Percentiles rank a stretch among this genome's conserved stretches.
phyloP scores from a whole-genome alignment of 306 rosid species.

The Datisca glomerata region DNA sequence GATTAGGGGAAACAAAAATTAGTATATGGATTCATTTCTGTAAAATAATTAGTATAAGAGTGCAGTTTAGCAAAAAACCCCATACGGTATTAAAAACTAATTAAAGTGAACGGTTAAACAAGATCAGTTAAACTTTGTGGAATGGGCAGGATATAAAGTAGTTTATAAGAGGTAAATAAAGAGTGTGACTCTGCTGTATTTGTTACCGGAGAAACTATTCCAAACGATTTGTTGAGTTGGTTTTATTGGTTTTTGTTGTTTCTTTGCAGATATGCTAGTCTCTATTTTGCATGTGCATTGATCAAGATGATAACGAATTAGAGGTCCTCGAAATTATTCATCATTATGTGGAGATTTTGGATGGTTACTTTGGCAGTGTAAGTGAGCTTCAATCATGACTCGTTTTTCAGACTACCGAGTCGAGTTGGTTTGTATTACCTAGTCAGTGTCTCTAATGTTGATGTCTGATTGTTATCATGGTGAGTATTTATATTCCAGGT shows the following conservation, averaged over 20 bases:
- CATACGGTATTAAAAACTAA: no score
- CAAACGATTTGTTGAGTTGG: slow-evolving; percentile 1
- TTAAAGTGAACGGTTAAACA: no score
- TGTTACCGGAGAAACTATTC: neutral
- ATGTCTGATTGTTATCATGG: slow-evolving; percentile 53
- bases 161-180: slow-evolving; percentile 68
- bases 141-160: slow-evolving; percentile 86
- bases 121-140: slow-evolving; percentile 53
- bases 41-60: no score
- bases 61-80: no score
- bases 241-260: slow-evolving; percentile 14
- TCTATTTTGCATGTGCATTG: slow-evolving; percentile 82
- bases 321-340: slow-evolving; percentile 83
- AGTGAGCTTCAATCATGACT: slow-evolving; percentile 15
- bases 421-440: no score
- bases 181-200: neutral
- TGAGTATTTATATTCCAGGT: slow-evolving; percentile 80
- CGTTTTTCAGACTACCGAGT: no score
- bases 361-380: slow-evolving; percentile 89
- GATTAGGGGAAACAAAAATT: no score
- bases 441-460: neutral
- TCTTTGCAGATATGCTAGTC: slow-evolving; percentile 75
- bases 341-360: slow-evolving; percentile 79
- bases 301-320: slow-evolving; percentile 75
- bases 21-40: no score